A percentile compares a stretch with the other conserved stretches of the same genome.
Conservation (phyloP, 371 early-diverging fungal species). For the Mortierella sp. region DNA sequence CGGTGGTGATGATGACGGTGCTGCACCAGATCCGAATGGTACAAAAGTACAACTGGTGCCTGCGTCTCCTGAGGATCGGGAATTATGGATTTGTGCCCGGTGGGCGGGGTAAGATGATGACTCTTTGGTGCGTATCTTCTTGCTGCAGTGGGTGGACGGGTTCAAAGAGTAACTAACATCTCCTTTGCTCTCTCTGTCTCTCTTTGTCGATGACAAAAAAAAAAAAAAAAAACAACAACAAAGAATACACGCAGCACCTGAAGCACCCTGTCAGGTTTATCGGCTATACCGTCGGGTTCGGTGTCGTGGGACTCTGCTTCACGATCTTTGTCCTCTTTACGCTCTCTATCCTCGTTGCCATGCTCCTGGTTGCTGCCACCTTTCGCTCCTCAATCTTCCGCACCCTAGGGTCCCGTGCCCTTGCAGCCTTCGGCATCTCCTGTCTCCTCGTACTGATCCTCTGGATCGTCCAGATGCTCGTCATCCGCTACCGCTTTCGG, state of each 20-base stretch:
- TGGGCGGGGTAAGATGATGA: slow-evolving; percentile 38
- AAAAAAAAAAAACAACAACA: too few relatives aligned
- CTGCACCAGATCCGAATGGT: slow-evolving; percentile 54
- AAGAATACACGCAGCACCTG: slow-evolving; percentile 51
- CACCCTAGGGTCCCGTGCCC: slow-evolving; percentile 35
- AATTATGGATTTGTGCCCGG: slow-evolving; percentile 54
- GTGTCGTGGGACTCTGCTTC: slow-evolving; percentile 52
- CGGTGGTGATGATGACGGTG: slow-evolving; percentile 37
- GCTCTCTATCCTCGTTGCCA: slow-evolving; percentile 43
- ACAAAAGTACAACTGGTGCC: slow-evolving; percentile 55
- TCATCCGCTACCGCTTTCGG: slow-evolving; percentile 48
- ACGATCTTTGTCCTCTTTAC: slow-evolving; percentile 43
- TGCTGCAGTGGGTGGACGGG: too few relatives aligned
- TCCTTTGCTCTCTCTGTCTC: too few relatives aligned
- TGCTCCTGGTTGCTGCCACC: slow-evolving; percentile 52
- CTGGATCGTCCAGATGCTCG: slow-evolving; percentile 55
- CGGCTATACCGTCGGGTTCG: slow-evolving; percentile 53
- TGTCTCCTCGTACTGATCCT: slow-evolving; percentile 46
- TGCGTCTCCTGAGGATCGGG: slow-evolving; percentile 38
- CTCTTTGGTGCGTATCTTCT: too few relatives aligned
- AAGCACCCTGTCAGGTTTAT: slow-evolving; percentile 53
- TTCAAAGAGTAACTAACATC: too few relatives aligned
- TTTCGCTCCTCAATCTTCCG: slow-evolving; percentile 50
- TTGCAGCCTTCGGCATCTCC: slow-evolving; percentile 39
- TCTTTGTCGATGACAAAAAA: too few relatives aligned